These are phyloP conservation scores for Malus sieversii DNA, from an alignment of 306 rosid species.

Conservation along the genomic window DNA sequence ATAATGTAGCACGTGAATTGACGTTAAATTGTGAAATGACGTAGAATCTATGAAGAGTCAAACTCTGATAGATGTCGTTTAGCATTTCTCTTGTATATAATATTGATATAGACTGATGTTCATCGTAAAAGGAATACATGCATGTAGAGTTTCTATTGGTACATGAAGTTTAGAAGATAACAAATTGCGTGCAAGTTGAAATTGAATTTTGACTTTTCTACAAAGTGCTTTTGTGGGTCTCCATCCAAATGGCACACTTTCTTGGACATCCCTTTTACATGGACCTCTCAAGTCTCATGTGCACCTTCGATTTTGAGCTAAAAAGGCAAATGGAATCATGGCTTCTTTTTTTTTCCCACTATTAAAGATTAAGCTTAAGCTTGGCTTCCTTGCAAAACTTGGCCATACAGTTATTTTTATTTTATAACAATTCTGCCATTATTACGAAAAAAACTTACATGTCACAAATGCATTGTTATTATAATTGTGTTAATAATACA, in stretches of 20 bases:
- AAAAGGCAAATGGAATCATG: slow-evolving; percentile 29
- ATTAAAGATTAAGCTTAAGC: slow-evolving; percentile 16
- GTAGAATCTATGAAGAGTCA: rapidly evolving
- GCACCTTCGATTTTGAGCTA: slow-evolving; percentile 17
- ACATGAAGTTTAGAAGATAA: neutral
- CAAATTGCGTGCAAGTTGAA: neutral
- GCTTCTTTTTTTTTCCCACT: slow-evolving; percentile 10
- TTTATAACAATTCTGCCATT: neutral
- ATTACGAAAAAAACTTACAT: neutral
- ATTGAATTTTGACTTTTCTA: slow-evolving; percentile 31
- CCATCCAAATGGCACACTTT: slow-evolving; percentile 30
- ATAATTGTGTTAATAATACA: too few relatives aligned
- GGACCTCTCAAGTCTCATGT: slow-evolving; percentile 62
- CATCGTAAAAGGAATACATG: too few relatives aligned
- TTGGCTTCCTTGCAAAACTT: slow-evolving; percentile 19
- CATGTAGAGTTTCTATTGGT: slow-evolving; percentile 11
- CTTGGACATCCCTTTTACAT: slow-evolving; percentile 37
- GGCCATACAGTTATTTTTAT: neutral
- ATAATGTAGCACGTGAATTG: too few relatives aligned
- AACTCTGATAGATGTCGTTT: too few relatives aligned
- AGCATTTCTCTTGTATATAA: too few relatives aligned
- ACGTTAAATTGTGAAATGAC: too few relatives aligned
- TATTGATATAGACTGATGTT: neutral
- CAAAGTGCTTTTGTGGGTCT: neutral
- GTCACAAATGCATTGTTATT: too few relatives aligned